Percentiles rank a stretch among this genome's conserved stretches.
phyloP scores from a whole-genome alignment of 2,329 filamentous ascomycete species.

The Madurella mycetomatis region DNA sequence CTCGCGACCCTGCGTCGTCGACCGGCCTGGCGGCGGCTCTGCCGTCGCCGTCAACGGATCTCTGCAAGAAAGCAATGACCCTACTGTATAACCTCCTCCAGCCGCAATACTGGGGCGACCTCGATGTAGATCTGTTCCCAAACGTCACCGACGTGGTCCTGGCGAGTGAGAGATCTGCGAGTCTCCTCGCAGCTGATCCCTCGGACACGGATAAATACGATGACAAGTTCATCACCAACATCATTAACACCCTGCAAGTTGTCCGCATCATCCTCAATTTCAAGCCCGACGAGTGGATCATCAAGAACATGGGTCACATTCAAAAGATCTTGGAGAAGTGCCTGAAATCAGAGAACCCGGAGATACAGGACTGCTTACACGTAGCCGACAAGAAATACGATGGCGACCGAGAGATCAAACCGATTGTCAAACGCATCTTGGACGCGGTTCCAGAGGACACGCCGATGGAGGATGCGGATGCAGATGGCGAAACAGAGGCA shows the following conservation, averaged over 20 bases:
- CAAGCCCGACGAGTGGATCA: constrained; percentile 86
- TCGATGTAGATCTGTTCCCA: constrained; percentile 86
- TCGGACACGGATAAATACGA: constrained; percentile 68
- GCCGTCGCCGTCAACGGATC: constrained; percentile 61
- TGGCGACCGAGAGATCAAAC: constrained; percentile 65
- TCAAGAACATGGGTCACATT: constrained; percentile 68
- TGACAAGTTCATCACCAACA: constrained; percentile 77
- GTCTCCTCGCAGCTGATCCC: constrained; percentile 55
- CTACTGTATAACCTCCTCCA: constrained; percentile 81
- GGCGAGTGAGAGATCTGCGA: constrained; percentile 69
- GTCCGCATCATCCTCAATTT: constrained; percentile 83
- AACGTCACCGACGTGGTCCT: constrained; percentile 86
- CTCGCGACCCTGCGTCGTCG: constrained; percentile 47
- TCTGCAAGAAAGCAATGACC: constrained; percentile 78
- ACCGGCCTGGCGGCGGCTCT: constrained; percentile 40
- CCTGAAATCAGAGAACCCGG: constrained; percentile 79
- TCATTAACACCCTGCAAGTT: constrained; percentile 91
- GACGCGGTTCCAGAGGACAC: constrained; percentile 81
- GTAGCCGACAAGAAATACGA: constrained; percentile 65
- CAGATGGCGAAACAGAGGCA: constrained; percentile 76
- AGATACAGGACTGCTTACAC: constrained; percentile 91
- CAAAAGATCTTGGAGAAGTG: constrained; percentile 89
- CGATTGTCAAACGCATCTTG: constrained; percentile 76
- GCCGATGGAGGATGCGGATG: constrained; percentile 70
- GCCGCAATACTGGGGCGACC: constrained; percentile 82